These are phyloP conservation scores for Leccinum pellstonianum DNA, from an alignment of 768 basidiomycete species.

Conservation along the genomic window DNA sequence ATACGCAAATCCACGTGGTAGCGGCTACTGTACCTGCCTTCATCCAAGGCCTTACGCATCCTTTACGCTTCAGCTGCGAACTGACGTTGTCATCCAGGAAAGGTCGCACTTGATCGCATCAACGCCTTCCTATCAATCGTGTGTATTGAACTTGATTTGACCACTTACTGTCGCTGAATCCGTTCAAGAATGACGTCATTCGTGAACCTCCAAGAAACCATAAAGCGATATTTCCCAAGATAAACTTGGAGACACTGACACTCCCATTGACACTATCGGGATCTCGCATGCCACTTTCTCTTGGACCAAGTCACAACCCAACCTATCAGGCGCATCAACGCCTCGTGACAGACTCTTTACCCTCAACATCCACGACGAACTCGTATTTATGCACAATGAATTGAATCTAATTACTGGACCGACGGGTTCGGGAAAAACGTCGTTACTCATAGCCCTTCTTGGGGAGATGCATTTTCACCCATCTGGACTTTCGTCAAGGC, in stretches of 20 bases:
- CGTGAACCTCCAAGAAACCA: background rate
- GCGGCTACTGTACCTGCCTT: constrained; percentile 1
- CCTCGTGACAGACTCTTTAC: constrained; percentile 40
- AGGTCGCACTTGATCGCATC: constrained; percentile 12
- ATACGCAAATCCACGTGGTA: background rate
- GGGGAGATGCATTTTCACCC: constrained; percentile 65
- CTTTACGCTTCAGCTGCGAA: constrained; percentile 14
- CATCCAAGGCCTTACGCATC: constrained; percentile 22
- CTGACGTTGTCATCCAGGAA: constrained; percentile 15
- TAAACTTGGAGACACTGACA: background rate
- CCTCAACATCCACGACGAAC: constrained; percentile 49
- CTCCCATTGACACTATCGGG: background rate
- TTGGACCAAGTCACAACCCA: constrained; percentile 1
- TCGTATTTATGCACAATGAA: constrained; percentile 49
- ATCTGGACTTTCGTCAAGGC: constrained; percentile 54
- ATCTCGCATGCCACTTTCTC: constrained; percentile 9
- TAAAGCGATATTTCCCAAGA: background rate
- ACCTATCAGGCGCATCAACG: background rate
- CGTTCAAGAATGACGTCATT: constrained; percentile 2
- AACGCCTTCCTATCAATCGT: constrained; percentile 7
- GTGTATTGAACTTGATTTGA: background rate
- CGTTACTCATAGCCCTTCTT: constrained; percentile 56
- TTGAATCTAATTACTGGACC: constrained; percentile 62
- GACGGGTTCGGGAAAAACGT: constrained; percentile 62
- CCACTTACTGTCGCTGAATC: background rate